phyloP scores from a whole-genome alignment of 441 rosid species.

The Euphorbia celastroides region DNA sequence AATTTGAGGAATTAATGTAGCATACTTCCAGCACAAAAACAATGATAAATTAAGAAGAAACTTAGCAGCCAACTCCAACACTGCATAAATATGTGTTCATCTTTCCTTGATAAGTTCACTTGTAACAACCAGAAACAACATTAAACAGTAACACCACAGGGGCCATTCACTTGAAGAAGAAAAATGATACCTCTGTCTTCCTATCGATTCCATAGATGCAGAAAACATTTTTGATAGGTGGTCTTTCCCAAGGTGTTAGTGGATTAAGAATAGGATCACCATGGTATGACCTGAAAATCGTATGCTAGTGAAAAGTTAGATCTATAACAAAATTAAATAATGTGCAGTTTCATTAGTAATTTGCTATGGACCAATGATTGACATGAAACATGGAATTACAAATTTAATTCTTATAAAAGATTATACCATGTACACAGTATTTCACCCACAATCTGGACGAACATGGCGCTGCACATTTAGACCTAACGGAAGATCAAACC shows the following conservation, averaged over 20 bases:
- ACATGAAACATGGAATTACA: slow-evolving; percentile 40
- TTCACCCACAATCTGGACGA: slow-evolving; percentile 11
- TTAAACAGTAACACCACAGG: neutral
- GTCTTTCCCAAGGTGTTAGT: slow-evolving; percentile 97
- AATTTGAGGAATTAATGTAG: slow-evolving; percentile 3
- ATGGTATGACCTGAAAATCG: slow-evolving; percentile 73
- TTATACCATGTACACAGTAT: neutral
- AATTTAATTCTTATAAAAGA: no score
- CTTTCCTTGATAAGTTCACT: neutral
- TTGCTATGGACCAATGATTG: slow-evolving; percentile 41
- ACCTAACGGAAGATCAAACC: neutral
- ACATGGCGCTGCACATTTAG: slow-evolving; percentile 14
- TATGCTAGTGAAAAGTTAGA: slow-evolving; percentile 15
- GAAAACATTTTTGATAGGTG: slow-evolving; percentile 90
- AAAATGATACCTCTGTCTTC: slow-evolving; percentile 77
- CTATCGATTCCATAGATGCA: slow-evolving; percentile 88
- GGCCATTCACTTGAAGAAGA: slow-evolving; percentile 20
- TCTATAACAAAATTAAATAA: neutral
- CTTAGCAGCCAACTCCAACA: neutral
- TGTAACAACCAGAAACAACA: neutral
- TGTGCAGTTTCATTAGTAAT: neutral
- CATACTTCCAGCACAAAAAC: slow-evolving; percentile 11
- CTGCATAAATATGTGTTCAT: slow-evolving; percentile 4
- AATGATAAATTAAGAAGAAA: neutral
- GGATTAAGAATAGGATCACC: slow-evolving; percentile 89